These are phyloP conservation scores for Emergomyces pasteurianus DNA, from an alignment of 2,329 filamentous ascomycete genomes.

Conservation along the genomic window DNA sequence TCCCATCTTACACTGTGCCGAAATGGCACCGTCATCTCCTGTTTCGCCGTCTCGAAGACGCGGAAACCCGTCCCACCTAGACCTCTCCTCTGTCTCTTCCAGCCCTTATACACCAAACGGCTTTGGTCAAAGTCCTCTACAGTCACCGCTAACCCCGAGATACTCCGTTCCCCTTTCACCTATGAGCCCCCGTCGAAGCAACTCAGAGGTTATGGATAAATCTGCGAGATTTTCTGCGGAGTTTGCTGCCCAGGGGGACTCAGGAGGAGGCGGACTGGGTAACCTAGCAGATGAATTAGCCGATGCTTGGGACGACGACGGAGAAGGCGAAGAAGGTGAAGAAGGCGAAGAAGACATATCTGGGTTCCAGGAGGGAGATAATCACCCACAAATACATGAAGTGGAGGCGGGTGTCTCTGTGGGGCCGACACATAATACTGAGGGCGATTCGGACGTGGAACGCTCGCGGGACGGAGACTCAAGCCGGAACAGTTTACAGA, in stretches of 20 bases:
- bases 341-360: slow-evolving; percentile 29
- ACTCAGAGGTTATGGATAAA: slow-evolving; percentile 25
- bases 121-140: slow-evolving; percentile 21
- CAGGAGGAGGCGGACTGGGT: slow-evolving; percentile 40
- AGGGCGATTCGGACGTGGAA: slow-evolving; percentile 7
- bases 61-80: slow-evolving; percentile 24
- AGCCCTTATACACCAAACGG: slow-evolving; percentile 20
- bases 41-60: slow-evolving; percentile 26
- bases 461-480: slow-evolving; percentile 2
- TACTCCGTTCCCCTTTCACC: slow-evolving; percentile 30
- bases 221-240: slow-evolving; percentile 28
- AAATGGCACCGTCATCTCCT: slow-evolving; percentile 15
- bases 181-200: slow-evolving; percentile 24
- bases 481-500: slow-evolving; percentile 9
- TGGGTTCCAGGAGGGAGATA: slow-evolving; percentile 23
- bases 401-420: slow-evolving; percentile 19
- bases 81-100: slow-evolving; percentile 26
- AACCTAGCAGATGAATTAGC: slow-evolving; percentile 54
- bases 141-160: slow-evolving; percentile 24
- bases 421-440: slow-evolving; percentile 18
- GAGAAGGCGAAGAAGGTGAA: slow-evolving; percentile 35
- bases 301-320: slow-evolving; percentile 44
- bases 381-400: slow-evolving; percentile 18
- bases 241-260: slow-evolving; percentile 21
- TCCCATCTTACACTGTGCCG: slow-evolving; percentile 11